Base-by-base conservation (phyloP, 345 rosid species). In the Eucalyptus cladocalyx region DNA sequence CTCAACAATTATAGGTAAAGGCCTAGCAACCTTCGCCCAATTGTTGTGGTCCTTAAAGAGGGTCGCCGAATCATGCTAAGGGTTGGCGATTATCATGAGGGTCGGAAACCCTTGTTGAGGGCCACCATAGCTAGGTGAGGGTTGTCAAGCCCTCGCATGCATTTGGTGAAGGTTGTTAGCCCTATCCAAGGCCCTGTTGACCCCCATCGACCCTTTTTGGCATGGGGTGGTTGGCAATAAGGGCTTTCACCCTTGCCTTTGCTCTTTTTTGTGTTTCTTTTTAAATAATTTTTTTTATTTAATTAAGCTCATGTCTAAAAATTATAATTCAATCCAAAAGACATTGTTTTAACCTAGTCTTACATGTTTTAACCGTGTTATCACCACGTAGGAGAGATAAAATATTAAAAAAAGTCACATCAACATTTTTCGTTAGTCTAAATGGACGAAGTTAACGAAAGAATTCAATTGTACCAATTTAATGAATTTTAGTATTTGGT, bases 201-300 rank as follows among this genome's bases (percentile, higher is more conserved):
- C 4, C 10, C 56, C 0, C 1, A 0, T 0, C 0, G 1, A 1
- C 24, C 56, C 24, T 53, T 53, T 19, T 0, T 53, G 0, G 56
- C 0, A 19, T 53, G 10, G 1, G 56, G 0, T 53, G 56, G 9
- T 0, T 4, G 2, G 4, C 0, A 8, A 8, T 0, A 19, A 18
- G 56, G 56, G 4, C 10, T 53, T 53, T 2, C 0, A 0, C 10
- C 10, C 56, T 53, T 53, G 24, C 0, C 2, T 53, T 8, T 53
- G 56, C 56, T 53, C 56, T 53, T 53, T 53, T 53, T 53, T 8
- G 24, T 8, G 23, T 18, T 7, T 18, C 21, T 53, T 53, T 1
- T 19, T 53, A 18, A 18, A 7, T 53, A 3, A 0, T 3, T 3
- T 19, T 53, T 18, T 53, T 53, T 7, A 53, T 53, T 53, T 53